Evolutionary conservation across 1,139 yeast species (phyloP).

Genomic region (Suhomyces coccinellae): DNA sequence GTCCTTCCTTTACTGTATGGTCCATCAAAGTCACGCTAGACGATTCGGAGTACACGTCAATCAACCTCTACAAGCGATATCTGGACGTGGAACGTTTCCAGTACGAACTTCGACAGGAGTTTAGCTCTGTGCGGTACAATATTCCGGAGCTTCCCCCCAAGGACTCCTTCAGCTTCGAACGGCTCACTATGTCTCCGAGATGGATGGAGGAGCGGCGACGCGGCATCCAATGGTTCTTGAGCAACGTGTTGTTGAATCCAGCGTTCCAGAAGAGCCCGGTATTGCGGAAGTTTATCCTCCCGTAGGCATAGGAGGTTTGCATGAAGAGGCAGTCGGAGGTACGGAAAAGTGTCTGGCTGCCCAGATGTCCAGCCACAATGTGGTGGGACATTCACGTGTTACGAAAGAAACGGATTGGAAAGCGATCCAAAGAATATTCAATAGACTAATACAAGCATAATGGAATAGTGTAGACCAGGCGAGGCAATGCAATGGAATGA

Average conservation of each 20-base stretch:
- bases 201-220: slow-evolving; percentile 65
- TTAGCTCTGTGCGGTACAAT: slow-evolving; percentile 35
- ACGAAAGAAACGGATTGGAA: too few relatives aligned
- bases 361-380: too few relatives aligned
- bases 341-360: too few relatives aligned
- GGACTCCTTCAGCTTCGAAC: slow-evolving; percentile 45
- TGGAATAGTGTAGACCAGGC: too few relatives aligned
- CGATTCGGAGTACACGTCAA: slow-evolving; percentile 46
- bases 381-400: too few relatives aligned
- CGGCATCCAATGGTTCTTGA: slow-evolving; percentile 74
- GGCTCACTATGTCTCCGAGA: slow-evolving; percentile 43
- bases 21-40: slow-evolving; percentile 44
- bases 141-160: slow-evolving; percentile 72
- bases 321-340: neutral
- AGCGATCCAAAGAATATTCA: too few relatives aligned
- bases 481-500: too few relatives aligned
- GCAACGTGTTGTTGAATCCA: slow-evolving; percentile 68
- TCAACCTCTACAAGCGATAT: slow-evolving; percentile 57
- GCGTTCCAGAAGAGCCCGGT: slow-evolving; percentile 45
- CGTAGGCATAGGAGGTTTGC: neutral
- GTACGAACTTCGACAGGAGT: slow-evolving; percentile 35
- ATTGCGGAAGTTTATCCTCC: slow-evolving; percentile 51
- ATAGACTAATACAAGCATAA: too few relatives aligned
- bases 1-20: slow-evolving; percentile 50
- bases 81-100: slow-evolving; percentile 61